These are phyloP conservation scores for Populus nigra DNA, from an alignment of 345 rosid genomes.

Conservation along the genomic window DNA sequence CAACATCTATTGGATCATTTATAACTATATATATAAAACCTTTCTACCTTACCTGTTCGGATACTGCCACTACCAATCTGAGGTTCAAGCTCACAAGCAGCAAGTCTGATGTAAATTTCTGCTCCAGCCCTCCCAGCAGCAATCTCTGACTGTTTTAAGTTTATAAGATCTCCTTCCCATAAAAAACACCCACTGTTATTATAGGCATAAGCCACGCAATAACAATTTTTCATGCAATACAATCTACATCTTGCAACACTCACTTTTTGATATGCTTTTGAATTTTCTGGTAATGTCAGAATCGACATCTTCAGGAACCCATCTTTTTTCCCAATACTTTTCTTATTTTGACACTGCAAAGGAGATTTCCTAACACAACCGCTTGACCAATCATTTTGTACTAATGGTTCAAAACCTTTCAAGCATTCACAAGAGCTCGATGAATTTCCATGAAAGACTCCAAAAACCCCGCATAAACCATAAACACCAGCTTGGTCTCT, in stretches of 20 bases:
- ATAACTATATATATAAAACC: no score
- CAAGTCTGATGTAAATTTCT: neutral
- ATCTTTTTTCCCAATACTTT: slow-evolving; percentile 2
- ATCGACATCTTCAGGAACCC: neutral
- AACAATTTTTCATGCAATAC: neutral
- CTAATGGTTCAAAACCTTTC: slow-evolving; percentile 8
- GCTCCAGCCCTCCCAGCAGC: neutral
- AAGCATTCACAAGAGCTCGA: slow-evolving; percentile 6
- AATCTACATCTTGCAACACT: neutral
- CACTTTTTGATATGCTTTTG: neutral
- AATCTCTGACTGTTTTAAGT: neutral
- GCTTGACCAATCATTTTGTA: slow-evolving; percentile 6
- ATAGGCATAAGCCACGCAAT: neutral
- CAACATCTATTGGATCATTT: no score
- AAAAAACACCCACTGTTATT: neutral
- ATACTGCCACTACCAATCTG: neutral
- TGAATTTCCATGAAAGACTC: neutral
- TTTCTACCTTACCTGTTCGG: no score
- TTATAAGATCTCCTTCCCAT: neutral
- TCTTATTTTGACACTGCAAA: neutral
- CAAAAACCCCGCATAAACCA: slow-evolving; percentile 29
- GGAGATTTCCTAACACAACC: slow-evolving; percentile 24
- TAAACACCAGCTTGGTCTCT: slow-evolving; percentile 4
- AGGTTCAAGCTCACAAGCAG: neutral
- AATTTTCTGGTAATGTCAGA: neutral